These are phyloP conservation scores for Ilyonectria robusta DNA, from an alignment of 2,329 filamentous ascomycete genomes.

Conservation along the genomic window DNA sequence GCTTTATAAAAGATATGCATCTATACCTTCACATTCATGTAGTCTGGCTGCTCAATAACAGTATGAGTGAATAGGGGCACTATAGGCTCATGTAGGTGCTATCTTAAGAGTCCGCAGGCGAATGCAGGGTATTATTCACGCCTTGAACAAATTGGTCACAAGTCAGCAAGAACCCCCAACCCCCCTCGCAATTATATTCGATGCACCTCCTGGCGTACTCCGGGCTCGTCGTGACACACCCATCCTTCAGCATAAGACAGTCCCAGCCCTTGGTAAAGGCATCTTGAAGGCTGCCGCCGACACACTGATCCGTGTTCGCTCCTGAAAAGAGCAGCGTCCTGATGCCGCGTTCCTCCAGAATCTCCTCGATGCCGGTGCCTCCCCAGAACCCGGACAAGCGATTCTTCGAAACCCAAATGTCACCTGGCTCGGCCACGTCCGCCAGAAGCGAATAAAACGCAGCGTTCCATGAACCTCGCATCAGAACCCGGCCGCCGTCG, in stretches of 20 bases:
- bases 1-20: too few relatives aligned
- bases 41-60: too few relatives aligned
- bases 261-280: constrained; percentile 20
- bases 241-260: constrained; percentile 21
- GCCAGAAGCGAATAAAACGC: constrained; percentile 59
- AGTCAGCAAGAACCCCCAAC: constrained; percentile 10
- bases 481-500: constrained; percentile 58
- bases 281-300: constrained; percentile 23
- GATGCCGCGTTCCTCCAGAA: constrained; percentile 54
- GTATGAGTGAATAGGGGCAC: too few relatives aligned
- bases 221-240: constrained; percentile 18
- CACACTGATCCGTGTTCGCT: constrained; percentile 67
- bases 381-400: not conserved
- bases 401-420: constrained; percentile 54
- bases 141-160: not conserved
- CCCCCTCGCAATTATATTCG: constrained; percentile 15
- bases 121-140: too few relatives aligned
- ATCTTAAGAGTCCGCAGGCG: too few relatives aligned
- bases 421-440: not conserved
- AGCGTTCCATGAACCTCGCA: constrained; percentile 70
- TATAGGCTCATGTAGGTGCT: too few relatives aligned
- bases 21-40: too few relatives aligned
- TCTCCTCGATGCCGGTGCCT: not conserved
- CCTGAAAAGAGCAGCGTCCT: constrained; percentile 69
- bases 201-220: constrained; percentile 12